Evolutionary conservation across 495 filamentous ascomycete species (phyloP), one percentile per base, ranked within the genome.

Genomic region (Talaromyces trachyspermus): DNA sequence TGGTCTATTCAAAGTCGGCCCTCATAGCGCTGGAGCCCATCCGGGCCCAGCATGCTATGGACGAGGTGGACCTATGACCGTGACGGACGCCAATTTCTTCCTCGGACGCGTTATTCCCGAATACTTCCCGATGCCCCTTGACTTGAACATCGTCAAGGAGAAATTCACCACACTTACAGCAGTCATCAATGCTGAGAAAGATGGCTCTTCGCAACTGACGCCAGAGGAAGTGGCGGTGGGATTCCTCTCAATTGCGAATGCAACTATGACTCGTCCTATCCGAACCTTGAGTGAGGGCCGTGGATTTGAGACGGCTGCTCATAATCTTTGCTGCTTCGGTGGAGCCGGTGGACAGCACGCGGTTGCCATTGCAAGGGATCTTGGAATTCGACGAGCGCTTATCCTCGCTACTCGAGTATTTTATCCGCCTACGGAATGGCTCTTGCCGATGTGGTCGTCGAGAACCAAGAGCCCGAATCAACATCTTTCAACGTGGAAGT

Each of bases 1-100:
- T 51, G 91, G 91, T 5, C 71, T 97, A 8, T 97, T 97, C 56
- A 88, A 94, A n/a, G 91, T 96, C 26, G 91, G 91, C 0, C 91
- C 91, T 4, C 91, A 97, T 60, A 94, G 88, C 2, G 91, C 90
- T 0, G 83, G 89, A 26, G 91, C 91, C 4, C 90, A 96, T 59
- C 91, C 91, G 1, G 91, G 91, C 2, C 91, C 91, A 10, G 89
- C 87, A 2, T 97, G 91, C 57, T 97, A 97, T 66, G 75, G 91
- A 5, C 96, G 96, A 66, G 91, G 89, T 0, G 91, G 91, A 0
- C 90, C 91, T 4, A 68, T 92, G 14, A 92, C 91, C 0, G 90
- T 97, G 17, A 97, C 91, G 0, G 91, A 97, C 63, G 91, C 91
- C n/a, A 97, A 97, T 54, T 63, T 96, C 25, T 90, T 86, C 61